These are phyloP conservation scores for Collybia nuda DNA, from an alignment of 768 basidiomycete genomes.

Conservation along the genomic window DNA sequence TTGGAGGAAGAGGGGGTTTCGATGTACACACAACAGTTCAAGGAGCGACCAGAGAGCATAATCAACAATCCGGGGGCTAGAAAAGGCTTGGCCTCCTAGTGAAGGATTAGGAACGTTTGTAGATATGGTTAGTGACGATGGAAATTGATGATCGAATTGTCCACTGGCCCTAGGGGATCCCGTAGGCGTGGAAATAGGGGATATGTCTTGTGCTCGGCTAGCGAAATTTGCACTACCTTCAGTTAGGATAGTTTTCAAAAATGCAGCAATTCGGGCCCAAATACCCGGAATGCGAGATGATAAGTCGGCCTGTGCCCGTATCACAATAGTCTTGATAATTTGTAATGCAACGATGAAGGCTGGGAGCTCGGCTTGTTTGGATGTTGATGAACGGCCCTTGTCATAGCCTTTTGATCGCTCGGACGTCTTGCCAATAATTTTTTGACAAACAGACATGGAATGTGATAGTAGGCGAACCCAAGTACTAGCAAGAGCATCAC, in stretches of 20 bases:
- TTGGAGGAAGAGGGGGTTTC: slow-evolving; percentile 63
- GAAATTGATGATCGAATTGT: slow-evolving; percentile 28
- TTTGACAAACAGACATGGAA: slow-evolving; percentile 52
- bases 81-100: slow-evolving; percentile 20
- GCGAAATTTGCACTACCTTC: slow-evolving; percentile 69
- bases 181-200: slow-evolving; percentile 50
- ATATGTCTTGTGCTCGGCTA: slow-evolving; percentile 36
- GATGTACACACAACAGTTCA: slow-evolving; percentile 61
- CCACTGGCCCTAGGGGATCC: slow-evolving; percentile 49
- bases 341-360: slow-evolving; percentile 56
- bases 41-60: slow-evolving; percentile 73
- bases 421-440: slow-evolving; percentile 15
- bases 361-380: slow-evolving; percentile 32
- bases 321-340: slow-evolving; percentile 63
- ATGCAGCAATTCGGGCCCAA: slow-evolving; percentile 61
- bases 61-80: slow-evolving; percentile 61
- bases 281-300: slow-evolving; percentile 52
- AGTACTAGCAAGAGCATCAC: slow-evolving; percentile 41
- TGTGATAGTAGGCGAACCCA: slow-evolving; percentile 69
- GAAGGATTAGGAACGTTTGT: slow-evolving; percentile 21
- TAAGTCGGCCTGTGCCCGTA: slow-evolving; percentile 63
- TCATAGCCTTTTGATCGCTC: slow-evolving; percentile 51
- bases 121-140: slow-evolving; percentile 23
- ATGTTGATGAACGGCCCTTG: slow-evolving; percentile 21
- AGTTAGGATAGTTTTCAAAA: slow-evolving; percentile 47